A percentile compares a stretch with the other conserved stretches of the same genome.
phyloP scores from a whole-genome alignment of 805 yeast species.

The Kazachstania kunashirensis region DNA sequence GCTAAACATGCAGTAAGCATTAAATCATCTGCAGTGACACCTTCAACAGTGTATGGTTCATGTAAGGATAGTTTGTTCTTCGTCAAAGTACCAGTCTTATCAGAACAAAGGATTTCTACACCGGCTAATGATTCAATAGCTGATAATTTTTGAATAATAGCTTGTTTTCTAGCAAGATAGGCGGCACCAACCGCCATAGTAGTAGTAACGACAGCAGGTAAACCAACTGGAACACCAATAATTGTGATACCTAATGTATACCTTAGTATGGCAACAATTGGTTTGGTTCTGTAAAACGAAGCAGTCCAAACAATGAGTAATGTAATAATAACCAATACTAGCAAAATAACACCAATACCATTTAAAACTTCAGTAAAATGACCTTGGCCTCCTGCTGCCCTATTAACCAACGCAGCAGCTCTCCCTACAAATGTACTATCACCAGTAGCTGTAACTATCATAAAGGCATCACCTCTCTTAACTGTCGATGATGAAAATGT shows the following conservation, averaged over 20 bases:
- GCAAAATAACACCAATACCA: conserved; percentile 90
- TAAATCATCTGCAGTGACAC: conserved; percentile 90
- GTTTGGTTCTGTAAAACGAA: conserved; percentile 84
- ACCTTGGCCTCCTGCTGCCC: conserved; percentile 86
- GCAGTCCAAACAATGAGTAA: conserved; percentile 86
- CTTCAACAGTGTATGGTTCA: conserved; percentile 96
- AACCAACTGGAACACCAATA: conserved; percentile 97
- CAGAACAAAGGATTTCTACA: conserved; percentile 96
- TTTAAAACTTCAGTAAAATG: conserved; percentile 95
- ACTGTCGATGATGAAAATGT: conserved; percentile 89
- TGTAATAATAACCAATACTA: conserved; percentile 80
- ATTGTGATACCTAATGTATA: conserved; percentile 91
- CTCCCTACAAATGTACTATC: conserved; percentile 93
- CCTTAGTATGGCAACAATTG: conserved; percentile 78
- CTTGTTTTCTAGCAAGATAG: conserved; percentile 92
- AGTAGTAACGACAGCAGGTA: conserved; percentile 96
- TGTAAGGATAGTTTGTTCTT: conserved; percentile 91
- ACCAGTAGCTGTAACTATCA: conserved; percentile 92
- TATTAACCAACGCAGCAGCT: conserved; percentile 93
- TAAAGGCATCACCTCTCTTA: conserved; percentile 89
- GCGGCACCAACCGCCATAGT: conserved; percentile 99
- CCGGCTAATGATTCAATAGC: conserved; percentile 97
- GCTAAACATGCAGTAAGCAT: conserved; percentile 97
- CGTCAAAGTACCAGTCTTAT: conserved; percentile 96
- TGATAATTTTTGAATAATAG: conserved; percentile 91